These are phyloP conservation scores for Insectozyma bohioensis DNA, from an alignment of 1,139 yeast species.

Conservation along the genomic window DNA sequence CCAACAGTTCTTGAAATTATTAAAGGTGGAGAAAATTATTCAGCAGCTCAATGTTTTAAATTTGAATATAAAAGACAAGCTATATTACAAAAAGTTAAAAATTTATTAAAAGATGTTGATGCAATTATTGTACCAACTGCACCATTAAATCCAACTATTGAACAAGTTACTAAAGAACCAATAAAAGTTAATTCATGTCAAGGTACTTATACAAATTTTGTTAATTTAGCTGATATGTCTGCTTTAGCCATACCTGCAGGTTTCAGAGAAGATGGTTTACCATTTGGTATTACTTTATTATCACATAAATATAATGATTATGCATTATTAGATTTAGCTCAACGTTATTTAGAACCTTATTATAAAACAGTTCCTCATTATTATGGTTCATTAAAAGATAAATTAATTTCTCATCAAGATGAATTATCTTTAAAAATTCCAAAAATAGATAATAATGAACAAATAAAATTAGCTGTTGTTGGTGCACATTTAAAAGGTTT, in stretches of 20 bases:
- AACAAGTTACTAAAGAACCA: slow-evolving; percentile 75
- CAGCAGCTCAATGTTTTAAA: slow-evolving; percentile 82
- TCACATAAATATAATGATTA: slow-evolving; percentile 83
- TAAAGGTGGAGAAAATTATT: slow-evolving; percentile 69
- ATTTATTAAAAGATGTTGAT: slow-evolving; percentile 59
- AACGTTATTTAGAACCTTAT: slow-evolving; percentile 54
- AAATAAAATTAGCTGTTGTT: slow-evolving; percentile 77
- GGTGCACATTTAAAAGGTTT: slow-evolving; percentile 92
- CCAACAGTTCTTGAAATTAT: slow-evolving; percentile 82
- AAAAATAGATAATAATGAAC: slow-evolving; percentile 21
- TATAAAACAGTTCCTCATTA: slow-evolving; percentile 23
- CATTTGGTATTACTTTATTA: slow-evolving; percentile 85
- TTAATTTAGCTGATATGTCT: slow-evolving; percentile 88
- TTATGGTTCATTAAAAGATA: slow-evolving; percentile 44
- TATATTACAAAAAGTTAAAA: slow-evolving; percentile 63
- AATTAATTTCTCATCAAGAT: slow-evolving; percentile 30
- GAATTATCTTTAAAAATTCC: slow-evolving; percentile 41
- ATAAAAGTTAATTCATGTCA: slow-evolving; percentile 78
- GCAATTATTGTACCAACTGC: slow-evolving; percentile 89
- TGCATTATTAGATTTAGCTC: slow-evolving; percentile 83
- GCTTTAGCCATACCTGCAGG: slow-evolving; percentile 93
- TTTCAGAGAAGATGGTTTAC: slow-evolving; percentile 78
- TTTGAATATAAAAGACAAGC: slow-evolving; percentile 82
- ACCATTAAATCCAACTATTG: slow-evolving; percentile 84
- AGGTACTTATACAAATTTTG: slow-evolving; percentile 97